Conservation (phyloP, 768 basidiomycete species). For the Dendrothele bispora region DNA sequence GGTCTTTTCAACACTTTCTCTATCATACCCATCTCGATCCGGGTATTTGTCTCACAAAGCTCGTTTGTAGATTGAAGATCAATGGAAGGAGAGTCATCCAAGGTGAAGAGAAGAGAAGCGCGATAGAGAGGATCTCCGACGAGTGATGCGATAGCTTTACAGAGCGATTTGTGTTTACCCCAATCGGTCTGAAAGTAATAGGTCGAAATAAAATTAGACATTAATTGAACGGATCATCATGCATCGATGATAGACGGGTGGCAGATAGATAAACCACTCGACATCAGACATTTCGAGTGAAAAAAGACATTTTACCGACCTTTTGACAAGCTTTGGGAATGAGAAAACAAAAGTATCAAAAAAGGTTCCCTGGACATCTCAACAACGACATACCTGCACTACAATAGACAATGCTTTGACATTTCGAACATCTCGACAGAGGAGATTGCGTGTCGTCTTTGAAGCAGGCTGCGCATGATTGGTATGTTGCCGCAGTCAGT, state of each 20-base stretch:
- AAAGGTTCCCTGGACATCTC: background rate
- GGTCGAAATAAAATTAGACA: too few species aligned
- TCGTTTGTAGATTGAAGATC: slow-evolving; percentile 16
- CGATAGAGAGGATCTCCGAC: slow-evolving; percentile 16
- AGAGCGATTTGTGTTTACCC: slow-evolving; percentile 29
- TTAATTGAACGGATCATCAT: too few species aligned
- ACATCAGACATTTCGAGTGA: background rate
- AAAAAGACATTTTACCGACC: slow-evolving; percentile 12
- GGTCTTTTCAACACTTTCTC: slow-evolving; percentile 15
- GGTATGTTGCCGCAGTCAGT: too few species aligned
- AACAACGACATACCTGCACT: slow-evolving; percentile 19
- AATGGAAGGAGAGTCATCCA: slow-evolving; percentile 9
- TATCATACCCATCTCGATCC: slow-evolving; percentile 9
- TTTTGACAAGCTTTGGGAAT: slow-evolving; percentile 29
- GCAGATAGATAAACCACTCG: too few species aligned
- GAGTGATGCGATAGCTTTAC: slow-evolving; percentile 28
- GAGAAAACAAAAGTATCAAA: background rate
- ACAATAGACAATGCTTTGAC: slow-evolving; percentile 32
- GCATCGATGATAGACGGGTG: too few species aligned
- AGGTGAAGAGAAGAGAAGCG: slow-evolving; percentile 11
- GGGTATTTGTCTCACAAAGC: slow-evolving; percentile 9
- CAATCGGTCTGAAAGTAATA: slow-evolving; percentile 32
- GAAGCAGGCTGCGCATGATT: too few species aligned
- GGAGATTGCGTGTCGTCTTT: too few species aligned
- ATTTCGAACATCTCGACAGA: slow-evolving; percentile 23